Evolutionary conservation across 1,284 basidiomycete species (phyloP).

Genomic region (Filobasidium uniguttulatum): DNA sequence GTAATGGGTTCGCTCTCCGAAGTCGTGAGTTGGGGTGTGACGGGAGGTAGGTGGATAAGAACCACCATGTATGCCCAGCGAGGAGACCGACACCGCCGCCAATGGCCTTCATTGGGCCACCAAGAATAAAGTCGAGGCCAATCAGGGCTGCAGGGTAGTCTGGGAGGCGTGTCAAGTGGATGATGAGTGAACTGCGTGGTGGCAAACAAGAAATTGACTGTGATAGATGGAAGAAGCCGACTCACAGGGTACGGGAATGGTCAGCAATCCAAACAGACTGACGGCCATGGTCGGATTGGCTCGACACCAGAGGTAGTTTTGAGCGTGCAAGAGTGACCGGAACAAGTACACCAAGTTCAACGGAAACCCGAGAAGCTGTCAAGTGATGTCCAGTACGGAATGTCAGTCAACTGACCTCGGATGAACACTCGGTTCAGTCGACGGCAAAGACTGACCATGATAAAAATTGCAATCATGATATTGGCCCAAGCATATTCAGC

Average conservation of each 20-base stretch:
- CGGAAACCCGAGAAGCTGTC: constrained; percentile 24
- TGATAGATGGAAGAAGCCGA: background rate
- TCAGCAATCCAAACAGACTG: constrained; percentile 32
- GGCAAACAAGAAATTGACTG: background rate
- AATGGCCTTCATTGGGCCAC: constrained; percentile 25
- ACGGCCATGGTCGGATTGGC: constrained; percentile 31
- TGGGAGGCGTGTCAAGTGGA: constrained; percentile 9
- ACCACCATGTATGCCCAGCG: constrained; percentile 36
- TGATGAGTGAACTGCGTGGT: background rate
- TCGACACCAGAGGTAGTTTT: constrained; percentile 33
- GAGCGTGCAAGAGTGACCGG: constrained; percentile 28
- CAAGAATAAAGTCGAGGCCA: constrained; percentile 27
- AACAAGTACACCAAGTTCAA: constrained; percentile 30
- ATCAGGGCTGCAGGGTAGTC: constrained; percentile 32
- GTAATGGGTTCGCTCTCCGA: constrained; percentile 26
- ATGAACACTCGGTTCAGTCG: background rate
- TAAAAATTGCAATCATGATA: constrained; percentile 23
- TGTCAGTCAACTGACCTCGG: background rate
- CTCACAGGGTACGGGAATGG: constrained; percentile 32
- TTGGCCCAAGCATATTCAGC: constrained; percentile 33
- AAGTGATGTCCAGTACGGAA: background rate
- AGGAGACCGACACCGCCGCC: constrained; percentile 28
- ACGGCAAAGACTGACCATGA: constrained; percentile 18
- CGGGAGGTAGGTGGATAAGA: constrained; percentile 30
- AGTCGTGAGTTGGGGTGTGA: constrained; percentile 24